Conservation (phyloP, 805 yeast species). For the Zygosaccharomyces rouxii region DNA sequence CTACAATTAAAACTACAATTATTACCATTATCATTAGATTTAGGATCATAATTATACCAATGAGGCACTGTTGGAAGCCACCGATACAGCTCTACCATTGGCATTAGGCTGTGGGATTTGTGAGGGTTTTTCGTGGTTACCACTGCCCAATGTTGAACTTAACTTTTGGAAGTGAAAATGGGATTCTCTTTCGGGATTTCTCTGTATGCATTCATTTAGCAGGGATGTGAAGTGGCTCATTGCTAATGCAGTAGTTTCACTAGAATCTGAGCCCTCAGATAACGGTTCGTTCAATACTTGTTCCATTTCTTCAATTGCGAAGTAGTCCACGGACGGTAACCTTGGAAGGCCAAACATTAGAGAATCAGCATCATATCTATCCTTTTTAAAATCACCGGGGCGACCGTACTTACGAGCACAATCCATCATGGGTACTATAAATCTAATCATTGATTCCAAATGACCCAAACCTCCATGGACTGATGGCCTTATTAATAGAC, state of each 20-base stretch:
- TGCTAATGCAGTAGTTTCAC: constrained; percentile 17
- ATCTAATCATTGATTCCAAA: constrained; percentile 63
- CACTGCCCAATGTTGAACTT: background rate
- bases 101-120: background rate
- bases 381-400: constrained; percentile 54
- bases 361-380: constrained; percentile 48
- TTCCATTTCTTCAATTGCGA: constrained; percentile 29
- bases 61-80: constrained; percentile 8
- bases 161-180: constrained; percentile 28
- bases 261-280: constrained; percentile 6
- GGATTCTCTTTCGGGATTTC: constrained; percentile 9
- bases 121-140: background rate
- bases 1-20: background rate
- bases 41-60: constrained; percentile 5
- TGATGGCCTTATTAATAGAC: constrained; percentile 54
- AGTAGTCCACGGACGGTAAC: constrained; percentile 59
- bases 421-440: constrained; percentile 62
- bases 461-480: constrained; percentile 64
- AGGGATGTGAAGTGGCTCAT: constrained; percentile 16
- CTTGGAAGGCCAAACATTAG: constrained; percentile 68
- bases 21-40: background rate
- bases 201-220: constrained; percentile 10
- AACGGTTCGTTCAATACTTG: constrained; percentile 8
- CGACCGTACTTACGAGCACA: constrained; percentile 68
- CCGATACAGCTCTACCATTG: constrained; percentile 1